A percentile compares a stretch with the other conserved stretches of the same genome.
These are phyloP conservation scores for Taiozyma onychis DNA, from an alignment of 1,139 yeast genomes.

Conservation along the genomic window DNA sequence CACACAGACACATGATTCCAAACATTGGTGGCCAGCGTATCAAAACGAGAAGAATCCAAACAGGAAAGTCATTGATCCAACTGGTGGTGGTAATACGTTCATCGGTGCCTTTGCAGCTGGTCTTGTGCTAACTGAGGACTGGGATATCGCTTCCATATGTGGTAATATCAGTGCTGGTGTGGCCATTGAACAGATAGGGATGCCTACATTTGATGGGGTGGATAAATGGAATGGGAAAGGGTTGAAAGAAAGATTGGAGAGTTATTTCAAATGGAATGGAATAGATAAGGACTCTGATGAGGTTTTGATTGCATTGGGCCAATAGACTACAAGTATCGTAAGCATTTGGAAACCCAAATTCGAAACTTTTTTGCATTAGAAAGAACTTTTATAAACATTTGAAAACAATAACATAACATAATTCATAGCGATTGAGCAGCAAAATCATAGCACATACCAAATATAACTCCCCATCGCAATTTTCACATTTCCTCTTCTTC, in stretches of 20 bases:
- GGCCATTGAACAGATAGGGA: slow-evolving; percentile 72
- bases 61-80: slow-evolving; percentile 68
- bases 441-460: too few relatives aligned
- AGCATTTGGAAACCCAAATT: too few relatives aligned
- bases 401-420: not conserved
- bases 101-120: slow-evolving; percentile 77
- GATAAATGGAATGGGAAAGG: slow-evolving; percentile 49
- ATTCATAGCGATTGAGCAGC: too few relatives aligned
- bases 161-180: slow-evolving; percentile 80
- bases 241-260: slow-evolving; percentile 10
- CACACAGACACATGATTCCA: slow-evolving; percentile 24
- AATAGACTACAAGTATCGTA: not conserved
- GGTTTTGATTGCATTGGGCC: not conserved
- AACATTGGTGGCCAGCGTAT: slow-evolving; percentile 63
- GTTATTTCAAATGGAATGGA: slow-evolving; percentile 9
- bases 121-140: slow-evolving; percentile 41
- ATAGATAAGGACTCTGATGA: not conserved
- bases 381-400: too few relatives aligned
- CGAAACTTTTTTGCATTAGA: too few relatives aligned
- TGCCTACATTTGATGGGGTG: slow-evolving; percentile 42
- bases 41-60: slow-evolving; percentile 34
- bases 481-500: too few relatives aligned
- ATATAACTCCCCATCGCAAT: too few relatives aligned
- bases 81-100: slow-evolving; percentile 92
- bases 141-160: slow-evolving; percentile 52